Base-by-base conservation (phyloP, 2,329 filamentous ascomycete species). In the Alternaria sp. region DNA sequence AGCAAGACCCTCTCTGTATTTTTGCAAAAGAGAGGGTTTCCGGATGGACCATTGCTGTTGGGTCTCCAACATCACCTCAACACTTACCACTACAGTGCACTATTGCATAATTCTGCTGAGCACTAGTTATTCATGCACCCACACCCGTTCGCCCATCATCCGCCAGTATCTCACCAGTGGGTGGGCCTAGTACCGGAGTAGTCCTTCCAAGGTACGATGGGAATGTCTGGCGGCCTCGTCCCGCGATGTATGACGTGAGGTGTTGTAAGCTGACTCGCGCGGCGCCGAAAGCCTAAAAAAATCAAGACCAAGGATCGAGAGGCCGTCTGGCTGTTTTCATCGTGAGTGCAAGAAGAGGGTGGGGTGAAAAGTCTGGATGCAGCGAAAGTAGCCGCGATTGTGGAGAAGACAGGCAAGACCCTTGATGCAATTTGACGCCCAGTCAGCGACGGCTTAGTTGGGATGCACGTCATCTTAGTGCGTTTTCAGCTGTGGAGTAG, bases 401-500 rank as follows among this genome's bases (percentile, higher is more conserved):
- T 60, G 59, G 64, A 65, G 62, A 56, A 65, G 61, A 60, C 60
- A 68, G 42, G 62, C 54, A 58, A 59, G 53, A 63, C 60, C 62
- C 64, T 62, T 60, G 62, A 51, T 54, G 24, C 28, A 45, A 26
- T 31, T 21, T 33, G 17, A 31, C 42, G 54, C 36, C 61, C 54
- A 61, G 61, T 61, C 58, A 59, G 51, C 51, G 31, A 60, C 54
- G 49, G 62, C 61, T 62, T 60, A 62, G 48, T 51, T 62, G 58
- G 59, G 50, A 60, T 68, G 66, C 64, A 68, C 63, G 62, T 65
- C 66, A 68, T 68, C 62, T 68, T 68, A 68, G 66, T 46, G 58
- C 40, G 51, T 49, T 62, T 62, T 41, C 42, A 50, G 41, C 44
- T 59, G 62, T 67, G 64, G 64, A 67, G 64, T 54, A 49, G n/a